Evolutionary conservation across 2,329 filamentous ascomycete species (phyloP).

Genomic region (Arthrinium puccinioides): DNA sequence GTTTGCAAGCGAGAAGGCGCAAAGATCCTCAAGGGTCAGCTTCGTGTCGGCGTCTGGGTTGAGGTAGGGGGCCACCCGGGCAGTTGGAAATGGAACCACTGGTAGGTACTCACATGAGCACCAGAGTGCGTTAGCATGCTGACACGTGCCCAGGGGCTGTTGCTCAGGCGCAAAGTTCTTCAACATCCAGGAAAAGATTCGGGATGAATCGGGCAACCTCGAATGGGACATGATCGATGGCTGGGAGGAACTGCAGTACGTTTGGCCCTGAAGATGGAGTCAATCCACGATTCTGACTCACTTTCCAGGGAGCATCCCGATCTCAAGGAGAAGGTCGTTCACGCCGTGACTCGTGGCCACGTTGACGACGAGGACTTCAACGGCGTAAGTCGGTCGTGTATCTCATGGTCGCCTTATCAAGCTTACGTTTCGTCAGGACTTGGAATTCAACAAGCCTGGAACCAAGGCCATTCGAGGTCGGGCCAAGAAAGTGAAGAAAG

Average conservation of each 20-base stretch:
- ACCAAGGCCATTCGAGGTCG: conserved; percentile 53
- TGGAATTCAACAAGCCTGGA: conserved; percentile 65
- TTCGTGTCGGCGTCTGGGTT: conserved; percentile 72
- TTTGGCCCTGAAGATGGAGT: no score
- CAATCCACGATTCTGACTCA: no score
- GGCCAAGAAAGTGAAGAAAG: conserved; percentile 26
- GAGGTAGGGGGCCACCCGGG: conserved; percentile 49
- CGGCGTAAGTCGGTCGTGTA: conserved; percentile 65
- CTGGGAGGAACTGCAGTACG: conserved; percentile 63
- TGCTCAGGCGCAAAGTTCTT: conserved; percentile 68
- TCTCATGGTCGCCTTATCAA: conserved; percentile 3
- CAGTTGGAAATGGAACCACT: conserved; percentile 76
- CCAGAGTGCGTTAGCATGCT: conserved; percentile 20
- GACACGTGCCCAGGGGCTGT: conserved; percentile 61
- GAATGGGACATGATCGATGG: conserved; percentile 69
- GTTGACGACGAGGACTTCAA: conserved; percentile 84
- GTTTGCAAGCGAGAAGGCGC: conserved; percentile 62
- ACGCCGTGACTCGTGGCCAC: conserved; percentile 68
- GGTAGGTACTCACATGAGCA: no score
- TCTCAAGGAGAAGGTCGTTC: conserved; percentile 64
- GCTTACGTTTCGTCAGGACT: conserved; percentile 46
- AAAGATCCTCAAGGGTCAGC: conserved; percentile 73
- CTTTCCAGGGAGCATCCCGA: conserved; percentile 42
- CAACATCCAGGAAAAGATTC: conserved; percentile 54
- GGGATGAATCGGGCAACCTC: conserved; percentile 35